Percentiles rank a stretch among this genome's conserved stretches.
These are phyloP conservation scores for Boletus hoseneyae DNA, from an alignment of 1,284 basidiomycete genomes.

Conservation along the genomic window DNA sequence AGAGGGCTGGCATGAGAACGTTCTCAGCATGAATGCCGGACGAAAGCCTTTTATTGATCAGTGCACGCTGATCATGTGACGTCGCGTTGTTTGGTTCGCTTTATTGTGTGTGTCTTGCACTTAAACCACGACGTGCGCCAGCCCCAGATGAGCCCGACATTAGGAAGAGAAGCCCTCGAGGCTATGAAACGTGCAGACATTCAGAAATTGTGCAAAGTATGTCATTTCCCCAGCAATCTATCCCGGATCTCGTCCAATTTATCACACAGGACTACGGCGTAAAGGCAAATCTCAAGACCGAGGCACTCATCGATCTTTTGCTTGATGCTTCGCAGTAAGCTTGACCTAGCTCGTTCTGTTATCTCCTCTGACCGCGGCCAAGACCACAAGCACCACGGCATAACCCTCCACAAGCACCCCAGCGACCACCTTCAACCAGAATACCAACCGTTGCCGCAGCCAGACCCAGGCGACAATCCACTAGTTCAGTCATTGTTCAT, in stretches of 20 bases:
- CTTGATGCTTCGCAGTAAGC: conserved; percentile 51
- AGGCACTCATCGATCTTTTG: conserved; percentile 70
- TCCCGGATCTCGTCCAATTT: conserved; percentile 23
- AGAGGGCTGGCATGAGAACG: conserved; percentile 1
- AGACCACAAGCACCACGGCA: conserved; percentile 27
- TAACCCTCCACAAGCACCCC: conserved; percentile 30
- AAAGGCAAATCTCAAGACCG: conserved; percentile 75
- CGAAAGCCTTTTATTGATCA: neutral
- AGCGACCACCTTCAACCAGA: conserved; percentile 44
- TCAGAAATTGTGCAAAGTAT: conserved; percentile 76
- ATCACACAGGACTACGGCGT: conserved; percentile 63
- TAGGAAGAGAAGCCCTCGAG: conserved; percentile 55
- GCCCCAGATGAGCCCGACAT: conserved; percentile 44
- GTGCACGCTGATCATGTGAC: conserved; percentile 39
- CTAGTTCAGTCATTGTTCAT: conserved; percentile 47
- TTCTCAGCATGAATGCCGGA: neutral
- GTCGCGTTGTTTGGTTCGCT: conserved; percentile 50
- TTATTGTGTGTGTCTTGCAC: conserved; percentile 36
- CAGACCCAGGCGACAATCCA: conserved; percentile 38
- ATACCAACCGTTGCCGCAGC: conserved; percentile 35
- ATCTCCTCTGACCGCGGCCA: conserved; percentile 13
- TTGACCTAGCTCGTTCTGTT: neutral
- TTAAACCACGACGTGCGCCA: conserved; percentile 40
- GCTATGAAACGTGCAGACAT: conserved; percentile 65
- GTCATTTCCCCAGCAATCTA: conserved; percentile 9